These are phyloP conservation scores for Thymus quinquecostatus DNA, from an alignment of 257 asterid genomes.

Conservation along the genomic window DNA sequence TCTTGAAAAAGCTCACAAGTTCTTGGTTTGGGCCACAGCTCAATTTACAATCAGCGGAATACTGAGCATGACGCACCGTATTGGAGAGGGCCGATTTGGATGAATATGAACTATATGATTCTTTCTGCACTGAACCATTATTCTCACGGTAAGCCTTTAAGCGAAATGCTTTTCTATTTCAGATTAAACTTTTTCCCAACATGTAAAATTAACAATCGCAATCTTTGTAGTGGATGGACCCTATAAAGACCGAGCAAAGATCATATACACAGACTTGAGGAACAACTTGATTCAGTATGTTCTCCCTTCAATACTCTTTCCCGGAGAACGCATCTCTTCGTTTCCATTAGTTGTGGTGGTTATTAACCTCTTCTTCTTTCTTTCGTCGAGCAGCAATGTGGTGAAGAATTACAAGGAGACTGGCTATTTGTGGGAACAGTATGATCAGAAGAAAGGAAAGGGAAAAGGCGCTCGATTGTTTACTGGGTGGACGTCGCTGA, in stretches of 20 bases:
- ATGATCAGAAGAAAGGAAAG: conserved; percentile 87
- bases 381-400: conserved; percentile 66
- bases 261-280: conserved; percentile 74
- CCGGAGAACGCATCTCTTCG: not conserved
- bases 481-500: conserved; percentile 92
- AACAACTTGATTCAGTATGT: conserved; percentile 80
- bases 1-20: not conserved
- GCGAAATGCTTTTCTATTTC: not conserved
- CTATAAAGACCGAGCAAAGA: conserved; percentile 68
- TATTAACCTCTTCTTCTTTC: too few relatives aligned
- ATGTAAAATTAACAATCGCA: not conserved
- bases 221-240: conserved; percentile 81
- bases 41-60: conserved; percentile 90
- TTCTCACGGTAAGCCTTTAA: conserved; percentile 60
- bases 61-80: conserved; percentile 96
- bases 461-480: conserved; percentile 90
- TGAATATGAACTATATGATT: conserved; percentile 93
- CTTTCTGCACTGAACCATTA: conserved; percentile 86
- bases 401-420: conserved; percentile 68
- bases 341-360: too few relatives aligned
- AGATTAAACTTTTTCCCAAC: not conserved
- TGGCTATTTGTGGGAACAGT: conserved; percentile 95
- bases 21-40: too few relatives aligned
- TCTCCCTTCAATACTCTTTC: conserved; percentile 12
- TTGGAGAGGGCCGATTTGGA: conserved; percentile 99